These are phyloP conservation scores for Angomonas deanei DNA, from an alignment of 208 protist species.

Conservation along the genomic window DNA sequence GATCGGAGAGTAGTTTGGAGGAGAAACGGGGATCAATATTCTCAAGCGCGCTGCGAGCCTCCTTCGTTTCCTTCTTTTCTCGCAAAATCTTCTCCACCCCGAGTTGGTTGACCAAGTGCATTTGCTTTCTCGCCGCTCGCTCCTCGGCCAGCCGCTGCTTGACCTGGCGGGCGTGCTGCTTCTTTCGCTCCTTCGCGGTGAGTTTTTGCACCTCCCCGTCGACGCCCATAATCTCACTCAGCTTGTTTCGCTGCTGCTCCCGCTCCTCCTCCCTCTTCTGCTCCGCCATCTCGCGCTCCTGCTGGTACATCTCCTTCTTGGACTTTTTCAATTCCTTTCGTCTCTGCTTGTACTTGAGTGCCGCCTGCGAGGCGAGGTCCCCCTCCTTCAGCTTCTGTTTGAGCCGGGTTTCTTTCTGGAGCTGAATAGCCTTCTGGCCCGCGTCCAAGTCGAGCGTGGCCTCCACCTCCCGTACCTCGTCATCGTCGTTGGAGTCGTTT, in stretches of 20 bases:
- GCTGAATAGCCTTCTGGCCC: conserved; percentile 48
- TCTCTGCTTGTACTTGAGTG: conserved; percentile 83
- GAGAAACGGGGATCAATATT: conserved; percentile 79
- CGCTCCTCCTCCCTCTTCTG: conserved; percentile 30
- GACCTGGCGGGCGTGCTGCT: conserved; percentile 57
- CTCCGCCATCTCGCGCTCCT: conserved; percentile 58
- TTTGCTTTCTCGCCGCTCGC: conserved; percentile 60
- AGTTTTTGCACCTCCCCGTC: conserved; percentile 37
- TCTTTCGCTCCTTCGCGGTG: conserved; percentile 70
- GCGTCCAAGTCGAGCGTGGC: conserved; percentile 82
- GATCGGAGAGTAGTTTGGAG: conserved; percentile 74
- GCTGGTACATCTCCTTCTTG: conserved; percentile 71
- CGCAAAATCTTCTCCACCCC: conserved; percentile 44
- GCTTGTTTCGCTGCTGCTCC: conserved; percentile 41
- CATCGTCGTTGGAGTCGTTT: conserved; percentile 12
- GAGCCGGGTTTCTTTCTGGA: conserved; percentile 65
- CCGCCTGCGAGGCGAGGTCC: conserved; percentile 55
- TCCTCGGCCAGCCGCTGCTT: conserved; percentile 66
- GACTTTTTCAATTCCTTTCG: conserved; percentile 83
- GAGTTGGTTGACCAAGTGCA: conserved; percentile 50
- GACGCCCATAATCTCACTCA: conserved; percentile 37
- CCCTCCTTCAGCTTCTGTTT: conserved; percentile 57
- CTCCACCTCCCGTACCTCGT: conserved; percentile 59
- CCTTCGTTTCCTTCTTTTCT: conserved; percentile 25
- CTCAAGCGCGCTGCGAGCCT: conserved; percentile 32